Conservation (phyloP, 805 yeast genomes). For the Hanseniaspora nectarophila region DNA sequence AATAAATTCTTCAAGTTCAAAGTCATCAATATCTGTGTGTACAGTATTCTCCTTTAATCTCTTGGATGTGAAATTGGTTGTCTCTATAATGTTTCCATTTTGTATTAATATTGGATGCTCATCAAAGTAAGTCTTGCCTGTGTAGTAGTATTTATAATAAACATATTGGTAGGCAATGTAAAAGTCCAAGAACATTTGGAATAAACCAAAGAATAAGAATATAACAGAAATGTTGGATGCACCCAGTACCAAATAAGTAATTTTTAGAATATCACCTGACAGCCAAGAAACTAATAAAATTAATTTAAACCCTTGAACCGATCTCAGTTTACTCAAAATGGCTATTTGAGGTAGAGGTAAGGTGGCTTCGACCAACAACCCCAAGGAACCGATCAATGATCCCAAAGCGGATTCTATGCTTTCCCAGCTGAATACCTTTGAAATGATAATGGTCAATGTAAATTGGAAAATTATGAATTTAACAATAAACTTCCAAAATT, state of each 20-base stretch:
- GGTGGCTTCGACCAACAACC: slow-evolving; percentile 59
- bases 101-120: slow-evolving; percentile 10
- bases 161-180: slow-evolving; percentile 63
- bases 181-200: slow-evolving; percentile 66
- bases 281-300: slow-evolving; percentile 73
- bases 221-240: slow-evolving; percentile 54
- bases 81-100: not conserved
- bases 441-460: slow-evolving; percentile 24
- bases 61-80: not conserved
- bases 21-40: slow-evolving; percentile 12
- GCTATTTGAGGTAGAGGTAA: slow-evolving; percentile 70
- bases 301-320: slow-evolving; percentile 67
- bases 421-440: slow-evolving; percentile 31
- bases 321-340: slow-evolving; percentile 50
- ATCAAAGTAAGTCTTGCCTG: slow-evolving; percentile 15
- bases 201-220: slow-evolving; percentile 58
- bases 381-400: slow-evolving; percentile 44
- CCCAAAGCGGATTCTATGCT: slow-evolving; percentile 45
- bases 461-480: slow-evolving; percentile 35
- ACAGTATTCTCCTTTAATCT: slow-evolving; percentile 6
- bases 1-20: slow-evolving; percentile 14
- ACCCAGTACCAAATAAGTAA: slow-evolving; percentile 63
- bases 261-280: slow-evolving; percentile 74
- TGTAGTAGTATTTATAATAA: slow-evolving; percentile 40
- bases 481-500: slow-evolving; percentile 53